phyloP scores from a whole-genome alignment of 2,329 filamentous ascomycete genomes.

The Magnaporthales sp. region DNA sequence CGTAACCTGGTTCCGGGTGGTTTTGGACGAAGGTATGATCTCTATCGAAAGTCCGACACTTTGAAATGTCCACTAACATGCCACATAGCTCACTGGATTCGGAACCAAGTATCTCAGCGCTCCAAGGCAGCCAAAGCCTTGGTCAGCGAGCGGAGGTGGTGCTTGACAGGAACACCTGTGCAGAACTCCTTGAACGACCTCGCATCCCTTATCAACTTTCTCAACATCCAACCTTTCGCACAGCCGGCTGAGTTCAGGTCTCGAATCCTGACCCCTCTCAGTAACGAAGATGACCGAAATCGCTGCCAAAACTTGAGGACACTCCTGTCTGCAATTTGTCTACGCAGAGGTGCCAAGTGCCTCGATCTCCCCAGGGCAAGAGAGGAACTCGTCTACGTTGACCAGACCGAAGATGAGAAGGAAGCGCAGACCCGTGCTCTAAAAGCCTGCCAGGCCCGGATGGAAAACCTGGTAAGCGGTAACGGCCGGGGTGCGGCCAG shows the following conservation, averaged over 20 bases:
- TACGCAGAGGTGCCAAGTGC: conserved; percentile 31
- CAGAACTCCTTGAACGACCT: conserved; percentile 45
- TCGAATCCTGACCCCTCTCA: conserved; percentile 31
- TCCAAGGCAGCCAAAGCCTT: conserved; percentile 1
- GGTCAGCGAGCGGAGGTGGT: conserved; percentile 29
- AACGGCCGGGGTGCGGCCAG: not conserved
- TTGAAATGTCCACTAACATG: not conserved
- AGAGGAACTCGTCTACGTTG: conserved; percentile 23
- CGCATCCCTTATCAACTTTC: conserved; percentile 39
- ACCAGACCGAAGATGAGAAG: conserved; percentile 21
- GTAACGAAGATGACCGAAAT: conserved; percentile 10
- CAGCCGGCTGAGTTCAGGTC: conserved; percentile 29
- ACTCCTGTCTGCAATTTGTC: conserved; percentile 28
- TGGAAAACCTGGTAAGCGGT: not conserved
- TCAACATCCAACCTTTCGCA: conserved; percentile 32
- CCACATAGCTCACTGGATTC: not conserved
- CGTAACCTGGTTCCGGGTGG: not conserved
- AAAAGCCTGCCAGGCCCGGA: not conserved
- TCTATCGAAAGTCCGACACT: no score
- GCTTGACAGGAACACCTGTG: conserved; percentile 43
- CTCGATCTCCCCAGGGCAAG: conserved; percentile 24
- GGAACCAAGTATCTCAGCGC: not conserved
- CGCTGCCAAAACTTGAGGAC: conserved; percentile 21
- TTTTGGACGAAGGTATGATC: not conserved
- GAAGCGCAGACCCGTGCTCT: conserved; percentile 15